Conservation (phyloP, 2,329 filamentous ascomycete species). For the Fusarium sp. region DNA sequence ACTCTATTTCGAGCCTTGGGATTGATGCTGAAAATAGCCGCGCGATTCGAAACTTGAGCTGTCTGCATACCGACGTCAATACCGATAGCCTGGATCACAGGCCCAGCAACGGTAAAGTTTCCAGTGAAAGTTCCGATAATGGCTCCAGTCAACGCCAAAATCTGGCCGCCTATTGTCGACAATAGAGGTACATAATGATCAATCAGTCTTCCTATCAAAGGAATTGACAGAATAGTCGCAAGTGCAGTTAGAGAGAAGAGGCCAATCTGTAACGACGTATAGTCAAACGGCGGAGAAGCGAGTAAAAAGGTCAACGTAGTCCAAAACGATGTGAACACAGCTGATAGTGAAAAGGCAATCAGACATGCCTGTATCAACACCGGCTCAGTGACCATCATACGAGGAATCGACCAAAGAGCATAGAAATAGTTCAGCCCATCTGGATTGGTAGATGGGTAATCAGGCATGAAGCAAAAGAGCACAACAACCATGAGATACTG, state of each 20-base stretch:
- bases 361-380: constrained; percentile 77
- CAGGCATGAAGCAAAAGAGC: constrained; percentile 81
- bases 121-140: constrained; percentile 78
- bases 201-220: constrained; percentile 76
- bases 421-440: constrained; percentile 72
- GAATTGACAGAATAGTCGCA: constrained; percentile 73
- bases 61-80: constrained; percentile 81
- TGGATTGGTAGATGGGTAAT: constrained; percentile 82
- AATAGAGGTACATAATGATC: constrained; percentile 77
- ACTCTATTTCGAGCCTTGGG: constrained; percentile 79
- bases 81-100: constrained; percentile 77
- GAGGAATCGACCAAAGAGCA: constrained; percentile 73
- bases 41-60: constrained; percentile 78
- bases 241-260: constrained; percentile 85
- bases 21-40: constrained; percentile 77
- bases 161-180: constrained; percentile 72
- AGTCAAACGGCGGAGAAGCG: constrained; percentile 75
- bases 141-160: constrained; percentile 70
- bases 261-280: constrained; percentile 76
- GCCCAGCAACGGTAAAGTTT: constrained; percentile 74
- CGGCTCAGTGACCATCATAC: constrained; percentile 74
- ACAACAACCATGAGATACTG: constrained; percentile 75
- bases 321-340: constrained; percentile 67
- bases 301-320: constrained; percentile 83
- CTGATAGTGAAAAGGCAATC: constrained; percentile 70